phyloP scores from a whole-genome alignment of 495 filamentous ascomycete genomes.

The Daldinia grandis region DNA sequence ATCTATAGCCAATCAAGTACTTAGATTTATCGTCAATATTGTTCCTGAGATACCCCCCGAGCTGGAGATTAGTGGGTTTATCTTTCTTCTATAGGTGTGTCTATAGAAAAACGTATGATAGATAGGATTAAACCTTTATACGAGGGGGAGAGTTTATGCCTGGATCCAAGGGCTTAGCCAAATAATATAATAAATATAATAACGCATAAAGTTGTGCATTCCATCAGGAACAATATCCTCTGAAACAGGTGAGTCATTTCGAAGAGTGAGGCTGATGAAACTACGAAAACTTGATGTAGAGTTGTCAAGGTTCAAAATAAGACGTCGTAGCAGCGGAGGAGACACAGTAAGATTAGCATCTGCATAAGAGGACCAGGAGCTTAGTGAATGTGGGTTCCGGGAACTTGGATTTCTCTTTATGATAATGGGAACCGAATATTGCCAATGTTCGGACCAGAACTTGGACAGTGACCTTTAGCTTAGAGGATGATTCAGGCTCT shows the following conservation, averaged over 20 bases:
- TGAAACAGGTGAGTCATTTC: constrained; percentile 3
- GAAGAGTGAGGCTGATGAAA: constrained; percentile 12
- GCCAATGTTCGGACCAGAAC: constrained; percentile 22
- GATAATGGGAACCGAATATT: constrained; percentile 22
- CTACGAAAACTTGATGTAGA: constrained; percentile 10
- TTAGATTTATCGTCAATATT: constrained; percentile 14
- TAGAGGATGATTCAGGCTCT: constrained; percentile 18
- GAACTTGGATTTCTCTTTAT: constrained; percentile 18
- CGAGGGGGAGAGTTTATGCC: not conserved
- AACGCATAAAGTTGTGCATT: not conserved
- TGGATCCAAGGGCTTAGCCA: not conserved
- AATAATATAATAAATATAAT: not conserved
- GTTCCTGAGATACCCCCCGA: not conserved
- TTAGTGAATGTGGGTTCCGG: constrained; percentile 19
- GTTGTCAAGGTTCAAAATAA: constrained; percentile 1
- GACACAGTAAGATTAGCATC: constrained; percentile 37
- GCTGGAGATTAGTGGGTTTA: not conserved
- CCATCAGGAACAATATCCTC: constrained; percentile 16
- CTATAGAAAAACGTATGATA: not conserved
- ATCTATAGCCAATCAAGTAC: constrained; percentile 20
- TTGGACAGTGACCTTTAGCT: constrained; percentile 18
- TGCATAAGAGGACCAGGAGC: constrained; percentile 24
- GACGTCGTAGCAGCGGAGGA: constrained; percentile 11
- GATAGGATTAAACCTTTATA: not conserved
- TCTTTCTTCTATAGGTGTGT: not conserved